Conservation (phyloP, 1,139 yeast genomes). For the Geotrichum cucujoidarum region DNA sequence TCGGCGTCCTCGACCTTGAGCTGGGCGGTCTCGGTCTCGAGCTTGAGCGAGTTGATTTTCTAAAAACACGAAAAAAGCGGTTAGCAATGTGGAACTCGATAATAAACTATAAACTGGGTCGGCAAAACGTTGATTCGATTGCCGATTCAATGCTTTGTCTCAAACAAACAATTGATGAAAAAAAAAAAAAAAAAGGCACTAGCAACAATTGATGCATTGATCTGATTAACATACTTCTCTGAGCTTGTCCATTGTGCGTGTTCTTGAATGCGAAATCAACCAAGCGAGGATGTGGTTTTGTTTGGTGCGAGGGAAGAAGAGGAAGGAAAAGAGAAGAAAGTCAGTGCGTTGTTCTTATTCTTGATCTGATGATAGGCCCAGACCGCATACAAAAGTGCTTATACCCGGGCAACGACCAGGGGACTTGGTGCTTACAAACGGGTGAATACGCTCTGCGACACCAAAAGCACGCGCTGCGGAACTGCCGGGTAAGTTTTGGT, state of each 20-base stretch:
- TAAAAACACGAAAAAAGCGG: constrained; percentile 26
- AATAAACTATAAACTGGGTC: not conserved
- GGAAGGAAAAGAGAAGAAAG: not conserved
- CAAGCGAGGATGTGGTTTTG: not conserved
- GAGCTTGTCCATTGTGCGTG: constrained; percentile 44
- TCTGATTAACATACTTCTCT: constrained; percentile 43
- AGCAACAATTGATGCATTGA: not conserved
- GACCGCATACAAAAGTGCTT: too few species aligned
- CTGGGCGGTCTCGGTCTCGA: constrained; percentile 96
- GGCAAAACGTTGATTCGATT: not conserved
- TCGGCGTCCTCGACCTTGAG: constrained; percentile 88
- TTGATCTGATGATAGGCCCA: too few species aligned
- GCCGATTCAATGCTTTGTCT: not conserved
- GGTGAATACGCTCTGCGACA: too few species aligned
- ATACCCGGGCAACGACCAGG: too few species aligned
- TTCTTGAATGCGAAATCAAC: too few species aligned
- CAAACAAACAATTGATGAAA: not conserved
- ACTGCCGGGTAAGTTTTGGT: too few species aligned
- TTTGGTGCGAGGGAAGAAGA: constrained; percentile 1
- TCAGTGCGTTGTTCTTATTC: too few species aligned
- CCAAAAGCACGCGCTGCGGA: too few species aligned
- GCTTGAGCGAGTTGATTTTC: constrained; percentile 87
- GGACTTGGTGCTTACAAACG: too few species aligned
- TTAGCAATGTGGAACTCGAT: too few species aligned
- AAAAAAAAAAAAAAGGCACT: not conserved